These are phyloP conservation scores for Durio zibethinus DNA, from an alignment of 345 rosid species.

Conservation along the genomic window DNA sequence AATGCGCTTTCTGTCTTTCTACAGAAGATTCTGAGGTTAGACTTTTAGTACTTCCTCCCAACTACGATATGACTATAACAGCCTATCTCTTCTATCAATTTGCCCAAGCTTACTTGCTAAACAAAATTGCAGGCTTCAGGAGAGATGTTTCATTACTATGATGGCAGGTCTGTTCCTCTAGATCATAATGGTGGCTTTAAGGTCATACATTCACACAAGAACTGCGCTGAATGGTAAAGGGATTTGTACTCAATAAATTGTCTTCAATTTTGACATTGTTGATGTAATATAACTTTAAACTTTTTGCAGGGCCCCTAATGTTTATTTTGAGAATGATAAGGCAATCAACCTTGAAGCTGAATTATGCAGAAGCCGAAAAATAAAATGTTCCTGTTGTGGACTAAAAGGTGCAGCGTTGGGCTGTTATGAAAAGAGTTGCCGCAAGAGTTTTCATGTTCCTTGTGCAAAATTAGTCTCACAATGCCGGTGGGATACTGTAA, in stretches of 20 bases:
- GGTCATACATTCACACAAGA: conserved; percentile 70
- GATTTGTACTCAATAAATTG: not conserved
- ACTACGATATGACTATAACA: not conserved
- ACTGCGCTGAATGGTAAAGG: conserved; percentile 86
- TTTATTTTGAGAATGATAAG: conserved; percentile 61
- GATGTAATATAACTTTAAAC: not conserved
- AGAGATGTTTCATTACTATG: conserved; percentile 70
- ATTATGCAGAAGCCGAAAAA: conserved; percentile 71
- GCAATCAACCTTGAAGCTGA: conserved; percentile 85
- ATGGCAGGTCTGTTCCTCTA: conserved; percentile 63
- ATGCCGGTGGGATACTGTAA: conserved; percentile 90
- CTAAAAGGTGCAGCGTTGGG: conserved; percentile 96
- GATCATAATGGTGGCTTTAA: conserved; percentile 49
- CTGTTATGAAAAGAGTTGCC: conserved; percentile 74
- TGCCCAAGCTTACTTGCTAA: conserved; percentile 13
- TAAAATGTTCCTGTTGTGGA: conserved; percentile 75
- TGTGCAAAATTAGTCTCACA: conserved; percentile 66
- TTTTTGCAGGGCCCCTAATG: conserved; percentile 82
- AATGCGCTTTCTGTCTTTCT: conserved; percentile 83
- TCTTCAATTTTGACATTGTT: not conserved
- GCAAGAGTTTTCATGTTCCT: conserved; percentile 68
- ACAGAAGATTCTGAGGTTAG: conserved; percentile 68
- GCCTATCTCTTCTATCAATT: not conserved
- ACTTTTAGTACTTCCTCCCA: not conserved
- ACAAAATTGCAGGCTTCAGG: conserved; percentile 60